phyloP scores from a whole-genome alignment of 345 rosid species.

The Corchorus olitorius region DNA sequence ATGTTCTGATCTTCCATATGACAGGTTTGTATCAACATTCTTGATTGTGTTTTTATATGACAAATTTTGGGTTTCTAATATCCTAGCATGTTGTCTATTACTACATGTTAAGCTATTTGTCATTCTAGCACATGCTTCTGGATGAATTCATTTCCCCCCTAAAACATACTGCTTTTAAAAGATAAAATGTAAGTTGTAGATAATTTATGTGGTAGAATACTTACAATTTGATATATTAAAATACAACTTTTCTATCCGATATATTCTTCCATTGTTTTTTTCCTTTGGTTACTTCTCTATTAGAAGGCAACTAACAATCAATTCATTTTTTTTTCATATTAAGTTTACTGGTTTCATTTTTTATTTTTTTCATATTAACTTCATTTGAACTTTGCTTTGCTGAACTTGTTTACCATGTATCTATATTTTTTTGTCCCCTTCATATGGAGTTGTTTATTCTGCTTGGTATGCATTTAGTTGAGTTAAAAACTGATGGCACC shows the following conservation, averaged over 20 bases:
- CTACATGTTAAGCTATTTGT: not conserved
- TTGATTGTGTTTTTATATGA: not conserved
- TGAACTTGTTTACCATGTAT: not conserved
- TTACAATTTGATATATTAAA: slow-evolving; percentile 7
- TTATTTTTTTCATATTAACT: not conserved
- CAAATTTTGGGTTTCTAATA: not conserved
- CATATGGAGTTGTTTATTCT: not conserved
- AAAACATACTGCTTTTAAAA: not conserved
- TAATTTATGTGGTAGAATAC: not conserved
- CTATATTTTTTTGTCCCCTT: not conserved
- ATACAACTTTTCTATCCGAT: not conserved
- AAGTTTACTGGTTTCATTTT: no score
- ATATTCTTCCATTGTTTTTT: not conserved
- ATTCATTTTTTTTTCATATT: slow-evolving; percentile 7
- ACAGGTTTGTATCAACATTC: slow-evolving; percentile 53
- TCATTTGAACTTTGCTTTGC: not conserved
- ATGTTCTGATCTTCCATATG: slow-evolving; percentile 72
- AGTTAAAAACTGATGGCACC: not conserved
- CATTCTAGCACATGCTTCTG: not conserved
- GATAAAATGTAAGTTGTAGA: not conserved
- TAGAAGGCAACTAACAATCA: not conserved
- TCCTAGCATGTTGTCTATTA: not conserved
- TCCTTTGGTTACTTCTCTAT: not conserved
- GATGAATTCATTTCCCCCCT: not conserved
- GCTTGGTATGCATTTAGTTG: not conserved